Base-by-base conservation (phyloP, 495 filamentous ascomycete genomes). In the Cercophora scortea region DNA sequence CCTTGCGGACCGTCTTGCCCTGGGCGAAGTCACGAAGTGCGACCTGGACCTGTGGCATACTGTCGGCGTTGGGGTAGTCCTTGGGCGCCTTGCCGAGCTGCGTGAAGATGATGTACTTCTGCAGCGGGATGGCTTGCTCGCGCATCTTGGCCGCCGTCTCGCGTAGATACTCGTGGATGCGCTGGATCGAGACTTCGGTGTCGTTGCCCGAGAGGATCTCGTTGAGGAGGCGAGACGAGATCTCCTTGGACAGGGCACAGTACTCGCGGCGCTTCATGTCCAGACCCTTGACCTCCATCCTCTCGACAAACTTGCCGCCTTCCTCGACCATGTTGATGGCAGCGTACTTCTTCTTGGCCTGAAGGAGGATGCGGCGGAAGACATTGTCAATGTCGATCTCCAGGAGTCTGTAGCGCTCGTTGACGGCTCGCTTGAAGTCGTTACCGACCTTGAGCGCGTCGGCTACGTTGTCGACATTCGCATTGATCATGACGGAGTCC, bases 401-500 rank as follows among this genome's bases (percentile, higher is more conserved):
- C 13, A 98, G 73, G 11, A 93, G 79, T 58, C 77, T 85, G 68
- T 97, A 97, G 41, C 83, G 82, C 49, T 95, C 88, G 61, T 98
- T 98, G 68, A 98, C 80, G 33, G 76, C 66, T 45, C 73, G 71
- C 63, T 83, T 82, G 68, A 84, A 83, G 35, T 83, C 77, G 15
- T 77, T 71, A 39, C 94, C 94, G 47, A 97, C 82, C 61, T 90
- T 89, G 35, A 96, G 67, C 13, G 93, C 91, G 57, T 95, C 92
- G 32, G 86, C 84, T 32, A 97, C 87, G 50, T 88, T 95, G 63
- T 96, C 88, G 46, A 89, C 88, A 66, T 96, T 96, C 45, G 93
- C 95, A 61, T 98, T 97, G 70, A 98, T 96, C 93, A 98, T 98
- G 70, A 98, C 93, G 18, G 93, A 98, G 66, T 98, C 93, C 18